Conservation (phyloP, 1,139 yeast genomes). For the Yamadazyma epiphylla region DNA sequence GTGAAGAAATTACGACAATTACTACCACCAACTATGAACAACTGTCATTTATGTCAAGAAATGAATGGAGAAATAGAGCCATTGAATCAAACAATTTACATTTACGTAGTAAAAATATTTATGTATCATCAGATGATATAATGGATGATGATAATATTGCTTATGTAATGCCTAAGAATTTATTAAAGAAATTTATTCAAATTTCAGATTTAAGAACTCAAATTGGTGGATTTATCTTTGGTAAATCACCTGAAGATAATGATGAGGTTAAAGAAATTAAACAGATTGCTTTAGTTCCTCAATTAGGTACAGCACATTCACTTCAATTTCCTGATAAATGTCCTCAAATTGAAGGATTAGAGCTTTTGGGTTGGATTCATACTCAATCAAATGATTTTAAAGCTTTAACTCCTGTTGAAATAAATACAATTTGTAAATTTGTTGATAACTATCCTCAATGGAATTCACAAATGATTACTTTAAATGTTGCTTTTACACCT, state of each 20-base stretch:
- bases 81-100: conserved; percentile 72
- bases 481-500: conserved; percentile 72
- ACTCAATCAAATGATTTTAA: conserved; percentile 64
- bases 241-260: conserved; percentile 69
- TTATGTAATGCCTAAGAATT: conserved; percentile 76
- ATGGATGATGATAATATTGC: conserved; percentile 48
- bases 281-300: conserved; percentile 81
- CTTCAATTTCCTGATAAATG: conserved; percentile 56
- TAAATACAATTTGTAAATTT: conserved; percentile 57
- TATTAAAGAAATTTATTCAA: conserved; percentile 72
- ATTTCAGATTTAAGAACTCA: conserved; percentile 81
- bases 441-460: conserved; percentile 25
- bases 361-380: conserved; percentile 78
- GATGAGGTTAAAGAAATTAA: conserved; percentile 71
- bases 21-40: conserved; percentile 90
- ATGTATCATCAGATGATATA: conserved; percentile 54
- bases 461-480: conserved; percentile 44
- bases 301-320: conserved; percentile 67
- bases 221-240: conserved; percentile 78
- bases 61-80: conserved; percentile 91
- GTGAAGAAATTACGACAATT: conserved; percentile 92
- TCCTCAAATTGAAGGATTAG: conserved; percentile 45
- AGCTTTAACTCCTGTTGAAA: conserved; percentile 66
- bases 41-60: conserved; percentile 73
- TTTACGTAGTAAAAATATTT: conserved; percentile 72